These are phyloP conservation scores for Xylaria sp. DNA, from an alignment of 2,329 filamentous ascomycete genomes.

Conservation along the genomic window DNA sequence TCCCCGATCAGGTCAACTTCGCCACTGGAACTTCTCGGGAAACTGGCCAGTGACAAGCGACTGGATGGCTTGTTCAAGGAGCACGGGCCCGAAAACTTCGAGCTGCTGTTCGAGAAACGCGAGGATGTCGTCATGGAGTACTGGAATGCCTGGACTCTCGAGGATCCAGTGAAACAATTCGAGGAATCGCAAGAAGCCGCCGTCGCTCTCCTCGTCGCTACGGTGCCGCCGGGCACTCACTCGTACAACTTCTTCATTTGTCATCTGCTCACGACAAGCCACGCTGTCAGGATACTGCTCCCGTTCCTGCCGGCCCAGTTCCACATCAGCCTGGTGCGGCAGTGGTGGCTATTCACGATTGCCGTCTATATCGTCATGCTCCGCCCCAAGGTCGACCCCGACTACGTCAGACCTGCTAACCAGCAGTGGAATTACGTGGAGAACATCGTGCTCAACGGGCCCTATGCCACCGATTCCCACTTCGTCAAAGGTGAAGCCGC, in stretches of 20 bases:
- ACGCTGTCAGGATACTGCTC: constrained; percentile 85
- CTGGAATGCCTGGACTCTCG: constrained; percentile 85
- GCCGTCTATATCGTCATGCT: constrained; percentile 76
- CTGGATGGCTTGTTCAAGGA: constrained; percentile 68
- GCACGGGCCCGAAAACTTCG: constrained; percentile 64
- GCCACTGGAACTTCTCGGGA: constrained; percentile 70
- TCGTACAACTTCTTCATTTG: constrained; percentile 83
- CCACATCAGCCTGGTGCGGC: constrained; percentile 73
- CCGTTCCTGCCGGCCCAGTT: constrained; percentile 73
- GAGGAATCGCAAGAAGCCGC: constrained; percentile 68
- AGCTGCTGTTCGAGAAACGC: constrained; percentile 67
- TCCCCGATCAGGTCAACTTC: constrained; percentile 63
- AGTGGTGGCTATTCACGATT: constrained; percentile 88
- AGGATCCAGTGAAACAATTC: constrained; percentile 74
- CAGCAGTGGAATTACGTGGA: constrained; percentile 79
- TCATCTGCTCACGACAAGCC: constrained; percentile 81
- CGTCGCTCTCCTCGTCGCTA: constrained; percentile 63
- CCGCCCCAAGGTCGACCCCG: constrained; percentile 71
- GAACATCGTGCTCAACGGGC: constrained; percentile 68
- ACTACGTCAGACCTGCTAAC: constrained; percentile 60
- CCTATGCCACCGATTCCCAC: constrained; percentile 73
- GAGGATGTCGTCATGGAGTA: constrained; percentile 78
- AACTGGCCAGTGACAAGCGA: constrained; percentile 67
- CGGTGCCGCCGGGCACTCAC: constrained; percentile 58
- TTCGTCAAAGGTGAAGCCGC: constrained; percentile 73